These are phyloP conservation scores for Cochlearia excelsa DNA, from an alignment of 345 rosid species.

Conservation along the genomic window DNA sequence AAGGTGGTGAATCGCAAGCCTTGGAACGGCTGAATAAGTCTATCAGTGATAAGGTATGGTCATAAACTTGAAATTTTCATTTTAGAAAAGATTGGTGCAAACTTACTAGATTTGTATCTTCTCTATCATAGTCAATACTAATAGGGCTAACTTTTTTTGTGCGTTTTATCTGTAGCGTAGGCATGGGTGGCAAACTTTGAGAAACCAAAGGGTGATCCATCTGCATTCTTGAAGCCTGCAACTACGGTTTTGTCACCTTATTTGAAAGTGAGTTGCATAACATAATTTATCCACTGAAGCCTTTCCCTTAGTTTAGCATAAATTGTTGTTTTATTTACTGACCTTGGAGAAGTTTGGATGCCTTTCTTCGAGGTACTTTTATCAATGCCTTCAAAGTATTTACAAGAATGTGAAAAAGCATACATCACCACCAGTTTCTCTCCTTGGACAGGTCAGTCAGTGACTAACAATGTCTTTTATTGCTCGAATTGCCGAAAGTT, in stretches of 20 bases:
- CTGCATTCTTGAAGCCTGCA: constrained; percentile 79
- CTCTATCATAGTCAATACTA: not conserved
- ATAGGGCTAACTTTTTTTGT: not conserved
- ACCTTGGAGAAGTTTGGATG: constrained; percentile 82
- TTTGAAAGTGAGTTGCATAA: constrained; percentile 64
- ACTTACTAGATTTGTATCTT: constrained; percentile 6
- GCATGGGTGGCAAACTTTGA: constrained; percentile 93
- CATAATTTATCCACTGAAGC: not conserved
- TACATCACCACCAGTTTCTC: constrained; percentile 91
- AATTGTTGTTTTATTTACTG: constrained; percentile 4
- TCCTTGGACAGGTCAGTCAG: constrained; percentile 74
- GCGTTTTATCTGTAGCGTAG: constrained; percentile 38
- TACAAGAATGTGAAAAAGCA: constrained; percentile 64
- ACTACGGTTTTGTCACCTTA: constrained; percentile 91
- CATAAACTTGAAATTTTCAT: not conserved
- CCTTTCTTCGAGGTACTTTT: constrained; percentile 92
- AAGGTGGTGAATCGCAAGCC: constrained; percentile 88
- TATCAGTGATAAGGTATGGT: constrained; percentile 56
- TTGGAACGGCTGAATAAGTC: constrained; percentile 63
- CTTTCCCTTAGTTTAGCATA: not conserved
- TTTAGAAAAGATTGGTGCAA: not conserved
- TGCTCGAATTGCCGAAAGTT: constrained; percentile 10
- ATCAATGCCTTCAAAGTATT: constrained; percentile 66
- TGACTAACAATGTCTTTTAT: constrained; percentile 3
- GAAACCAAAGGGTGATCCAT: constrained; percentile 95